These are phyloP conservation scores for Aspergillus heteromorphus DNA, from an alignment of 495 filamentous ascomycete genomes.

Conservation along the genomic window DNA sequence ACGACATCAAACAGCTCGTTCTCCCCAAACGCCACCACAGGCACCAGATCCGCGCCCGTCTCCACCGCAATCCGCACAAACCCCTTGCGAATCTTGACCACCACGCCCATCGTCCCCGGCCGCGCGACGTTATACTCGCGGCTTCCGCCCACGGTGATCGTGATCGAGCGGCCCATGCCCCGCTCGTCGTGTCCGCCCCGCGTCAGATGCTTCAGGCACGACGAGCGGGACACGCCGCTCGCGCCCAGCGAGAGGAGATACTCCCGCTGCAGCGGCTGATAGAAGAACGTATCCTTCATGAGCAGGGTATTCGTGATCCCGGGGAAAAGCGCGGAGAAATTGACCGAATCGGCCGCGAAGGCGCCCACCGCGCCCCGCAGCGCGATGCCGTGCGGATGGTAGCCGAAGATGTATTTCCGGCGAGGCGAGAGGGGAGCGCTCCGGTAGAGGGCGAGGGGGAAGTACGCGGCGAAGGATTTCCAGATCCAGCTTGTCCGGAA, in stretches of 20 bases:
- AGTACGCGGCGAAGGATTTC: constrained; percentile 17
- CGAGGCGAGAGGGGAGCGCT: constrained; percentile 49
- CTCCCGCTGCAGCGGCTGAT: constrained; percentile 18
- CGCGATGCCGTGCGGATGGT: constrained; percentile 85
- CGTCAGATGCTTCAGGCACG: constrained; percentile 21
- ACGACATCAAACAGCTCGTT: constrained; percentile 21
- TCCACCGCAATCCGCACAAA: constrained; percentile 20
- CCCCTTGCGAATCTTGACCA: constrained; percentile 22
- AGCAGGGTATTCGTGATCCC: constrained; percentile 64
- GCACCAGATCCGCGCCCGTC: constrained; percentile 23
- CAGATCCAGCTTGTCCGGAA: constrained; percentile 50
- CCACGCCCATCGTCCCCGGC: constrained; percentile 20
- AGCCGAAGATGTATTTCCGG: constrained; percentile 84
- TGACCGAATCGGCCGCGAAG: constrained; percentile 71
- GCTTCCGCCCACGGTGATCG: constrained; percentile 24
- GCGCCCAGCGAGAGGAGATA: constrained; percentile 14
- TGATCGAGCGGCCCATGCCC: constrained; percentile 27
- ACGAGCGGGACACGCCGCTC: constrained; percentile 20
- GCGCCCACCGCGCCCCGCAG: constrained; percentile 76
- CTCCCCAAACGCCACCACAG: constrained; percentile 23
- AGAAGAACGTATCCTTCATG: constrained; percentile 8
- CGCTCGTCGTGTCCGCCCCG: constrained; percentile 20
- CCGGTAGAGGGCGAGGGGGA: constrained; percentile 14
- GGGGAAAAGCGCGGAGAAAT: constrained; percentile 74
- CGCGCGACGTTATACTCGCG: constrained; percentile 21